Evolutionary conservation across 768 basidiomycete species (phyloP), one percentile per base, ranked within the genome.

Genomic region (Tylopilus rubrobrunneus): DNA sequence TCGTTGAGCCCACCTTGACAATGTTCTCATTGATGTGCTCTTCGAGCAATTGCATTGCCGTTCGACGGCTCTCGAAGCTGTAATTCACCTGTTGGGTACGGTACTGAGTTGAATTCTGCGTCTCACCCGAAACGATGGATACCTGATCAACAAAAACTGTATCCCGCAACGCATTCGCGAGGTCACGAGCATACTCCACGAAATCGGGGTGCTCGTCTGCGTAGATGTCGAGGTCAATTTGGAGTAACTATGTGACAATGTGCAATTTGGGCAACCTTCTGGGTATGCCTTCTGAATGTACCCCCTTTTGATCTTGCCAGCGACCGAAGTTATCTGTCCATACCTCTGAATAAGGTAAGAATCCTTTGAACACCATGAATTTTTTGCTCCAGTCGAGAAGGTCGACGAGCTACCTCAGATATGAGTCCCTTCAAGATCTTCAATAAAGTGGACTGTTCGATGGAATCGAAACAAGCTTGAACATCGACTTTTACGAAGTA

Each of bases 401-500:
- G 43, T n/a, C 15, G 9, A 28, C 10, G 19, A 44, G 27, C 28
- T 54, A 87, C 92, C 74, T 91, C 84, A 1, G 85, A 83, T 45
- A 99, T 75, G 4, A 98, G 64, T 3, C 82, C 72, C 10, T 80
- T 77, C 27, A 98, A 69, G 36, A 99, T 90, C 37, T 81, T 76
- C 31, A 98, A 70, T 42, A 99, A 71, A 62, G 87, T 94, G 8
- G 81, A 77, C 68, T 98, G 97, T 33, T 92, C 85, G 53, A 98
- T 98, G 0, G 89, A 92, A 71, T 99, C 97, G 74, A 98, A 99
- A 61, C 94, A 97, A 7, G 96, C 87, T 56, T 88, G 88, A 17
- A 98, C 93, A 65, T 99, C 97, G 25, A 97, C 83, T 69, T 99
- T 99, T 48, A 94, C 95, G 62, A 99, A 96, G 70, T 94, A 98